Base-by-base conservation (phyloP, 2,329 filamentous ascomycete genomes). In the Sphaerulina populicola region DNA sequence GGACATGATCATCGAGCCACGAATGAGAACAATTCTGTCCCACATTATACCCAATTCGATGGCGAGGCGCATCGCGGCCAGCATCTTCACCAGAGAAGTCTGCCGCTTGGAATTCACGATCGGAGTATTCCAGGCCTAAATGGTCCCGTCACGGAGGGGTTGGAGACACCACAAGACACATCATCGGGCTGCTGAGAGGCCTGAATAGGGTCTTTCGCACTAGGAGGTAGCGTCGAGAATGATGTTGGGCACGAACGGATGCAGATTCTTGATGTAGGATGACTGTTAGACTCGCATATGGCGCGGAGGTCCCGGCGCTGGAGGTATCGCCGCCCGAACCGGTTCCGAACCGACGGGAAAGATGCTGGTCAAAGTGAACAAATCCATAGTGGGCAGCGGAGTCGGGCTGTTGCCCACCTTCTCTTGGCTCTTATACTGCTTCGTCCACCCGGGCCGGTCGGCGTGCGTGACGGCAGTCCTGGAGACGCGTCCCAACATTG, bases 221-320 rank as follows among this genome's bases (percentile, higher is more conserved):
- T 45, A 18, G 18, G 18, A 18, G 18, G 18, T 18, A 12, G 9
- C 12, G 5, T 40, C 27, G 38, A 35, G 14, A 41, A 50, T 47
- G 5, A 53, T 33, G 39, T 31, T 39, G 9, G 53, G 53, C 14
- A 53, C 18, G 2, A 53, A 30, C 12, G 50, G 44, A 30, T 56
- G 50, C 4, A 53, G 31, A 21, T 48, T 43, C 39, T 48, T 35
- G 15, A 51, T n/a, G 27, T 56, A 56, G 21, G 42, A 53, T 6
- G 21, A 15, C 40, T 56, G 39, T 21, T 51, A 10, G 4, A 27
- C 35, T 29, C 27, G n/a, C 42, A 53, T 55, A 27, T 55, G 41
- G 29, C 49, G 27, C 14, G 14, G 6, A 9, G 53, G 50, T 9
- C 38, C 31, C 10, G 44, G 35, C 15, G 39, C 9, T 21, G 46